phyloP scores from a whole-genome alignment of 371 early-diverging fungal species.

The Mortierella sp. region DNA sequence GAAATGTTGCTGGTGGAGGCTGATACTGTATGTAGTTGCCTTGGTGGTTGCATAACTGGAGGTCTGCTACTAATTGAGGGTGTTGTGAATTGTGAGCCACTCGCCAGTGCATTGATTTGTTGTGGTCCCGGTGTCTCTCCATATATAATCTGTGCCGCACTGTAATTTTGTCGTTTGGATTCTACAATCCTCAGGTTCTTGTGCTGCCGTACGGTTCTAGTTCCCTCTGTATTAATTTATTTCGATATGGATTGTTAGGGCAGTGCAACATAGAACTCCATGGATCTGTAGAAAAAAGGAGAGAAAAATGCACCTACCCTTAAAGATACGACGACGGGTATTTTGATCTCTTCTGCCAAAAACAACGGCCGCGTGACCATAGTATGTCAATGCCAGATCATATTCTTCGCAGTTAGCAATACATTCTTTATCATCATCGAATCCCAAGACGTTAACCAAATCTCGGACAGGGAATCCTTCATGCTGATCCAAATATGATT shows the following conservation, averaged over 20 bases:
- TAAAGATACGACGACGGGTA: constrained; percentile 24
- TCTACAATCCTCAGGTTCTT: constrained; percentile 44
- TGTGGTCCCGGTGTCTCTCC: constrained; percentile 35
- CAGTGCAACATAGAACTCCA: too few relatives aligned
- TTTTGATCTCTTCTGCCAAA: constrained; percentile 24
- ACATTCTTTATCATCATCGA: constrained; percentile 68
- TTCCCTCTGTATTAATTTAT: constrained; percentile 14
- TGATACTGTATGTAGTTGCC: background rate
- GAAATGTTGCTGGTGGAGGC: background rate
- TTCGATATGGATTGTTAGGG: too few relatives aligned
- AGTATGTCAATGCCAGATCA: constrained; percentile 19
- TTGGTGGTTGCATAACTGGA: background rate
- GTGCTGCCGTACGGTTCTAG: constrained; percentile 27
- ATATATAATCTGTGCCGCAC: constrained; percentile 29
- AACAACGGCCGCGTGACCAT: constrained; percentile 23
- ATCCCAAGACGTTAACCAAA: constrained; percentile 65
- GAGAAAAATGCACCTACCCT: constrained; percentile 14
- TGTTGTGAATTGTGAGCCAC: background rate
- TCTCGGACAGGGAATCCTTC: constrained; percentile 61
- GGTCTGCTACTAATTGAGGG: background rate
- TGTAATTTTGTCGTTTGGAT: constrained; percentile 32
- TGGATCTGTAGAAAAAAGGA: too few relatives aligned
- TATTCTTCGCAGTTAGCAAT: constrained; percentile 37
- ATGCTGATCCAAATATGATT: constrained; percentile 64
- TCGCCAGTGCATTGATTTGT: background rate